Evolutionary conservation across 768 basidiomycete genomes (phyloP), one percentile per base, ranked within the genome.

Genomic region (Amanita phalloides): DNA sequence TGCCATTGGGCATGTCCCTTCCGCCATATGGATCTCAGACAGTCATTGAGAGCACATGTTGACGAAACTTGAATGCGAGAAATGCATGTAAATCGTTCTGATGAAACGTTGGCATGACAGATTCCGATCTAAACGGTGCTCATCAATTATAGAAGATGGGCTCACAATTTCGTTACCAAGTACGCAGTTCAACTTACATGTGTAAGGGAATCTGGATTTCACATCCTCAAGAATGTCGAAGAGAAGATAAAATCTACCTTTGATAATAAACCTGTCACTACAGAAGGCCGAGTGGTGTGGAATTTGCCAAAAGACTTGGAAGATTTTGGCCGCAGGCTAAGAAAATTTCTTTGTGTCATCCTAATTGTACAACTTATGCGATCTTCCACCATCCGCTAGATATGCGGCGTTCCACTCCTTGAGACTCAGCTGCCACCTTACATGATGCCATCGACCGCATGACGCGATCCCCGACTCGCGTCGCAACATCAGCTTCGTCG

Each of bases 381-480:
- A 26, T 56, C 56, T n/a, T 26, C 51, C 20, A 57, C 56, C 5
- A 67, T 64, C 49, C 66, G 67, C 33, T 64, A 76, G 48, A 64
- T 78, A n/a, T 69, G 65, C 9, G 78, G 78, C 48, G 65, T 86
- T 3, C 78, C 81, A 5, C 68, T 80, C 25, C 62, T 86, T 28
- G 85, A 89, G 55, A 68, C 77, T 0, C 77, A 84, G 25, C 69
- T 88, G 3, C 62, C 87, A 35, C 86, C 78, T 68, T 89, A 33
- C 72, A 78, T 38, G 85, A 87, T 51, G 88, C 86, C 0, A 74
- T 89, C 35, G 76, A 82, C 57, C 76, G 78, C 43, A 89, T 88
- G 86, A 88, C 86, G 2, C 69, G 74, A 48, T 67, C 73, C 11
- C 76, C 78, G 0, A 70, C 69, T 37, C 65, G 65, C 51, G 49